These are phyloP conservation scores for Beauveria australis DNA, from an alignment of 2,329 filamentous ascomycete species.

Conservation along the genomic window DNA sequence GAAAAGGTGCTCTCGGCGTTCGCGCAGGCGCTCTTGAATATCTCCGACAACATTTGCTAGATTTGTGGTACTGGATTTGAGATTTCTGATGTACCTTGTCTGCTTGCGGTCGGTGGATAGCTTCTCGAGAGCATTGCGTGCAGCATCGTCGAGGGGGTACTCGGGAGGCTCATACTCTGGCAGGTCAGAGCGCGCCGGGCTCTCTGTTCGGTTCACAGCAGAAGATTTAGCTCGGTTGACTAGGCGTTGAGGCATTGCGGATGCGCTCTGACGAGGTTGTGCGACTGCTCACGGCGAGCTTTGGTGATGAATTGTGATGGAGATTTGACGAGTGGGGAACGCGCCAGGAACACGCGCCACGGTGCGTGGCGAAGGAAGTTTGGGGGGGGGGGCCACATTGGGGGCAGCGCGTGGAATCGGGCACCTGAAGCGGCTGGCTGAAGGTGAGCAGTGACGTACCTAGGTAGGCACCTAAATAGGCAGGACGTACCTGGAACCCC, in stretches of 20 bases:
- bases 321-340: not conserved
- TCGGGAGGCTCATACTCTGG: constrained; percentile 43
- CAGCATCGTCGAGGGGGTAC: constrained; percentile 34
- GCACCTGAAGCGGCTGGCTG: too few relatives aligned
- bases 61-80: constrained; percentile 34
- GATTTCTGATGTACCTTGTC: constrained; percentile 36
- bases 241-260: constrained; percentile 26
- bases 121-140: constrained; percentile 32
- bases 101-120: constrained; percentile 34
- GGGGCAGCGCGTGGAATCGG: too few relatives aligned
- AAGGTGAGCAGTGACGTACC: too few relatives aligned
- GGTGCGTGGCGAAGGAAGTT: not conserved
- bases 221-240: constrained; percentile 18
- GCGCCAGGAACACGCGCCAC: constrained; percentile 3
- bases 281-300: not conserved
- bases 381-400: not conserved
- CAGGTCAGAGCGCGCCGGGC: constrained; percentile 23
- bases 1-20: constrained; percentile 27
- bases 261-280: not conserved
- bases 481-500: too few relatives aligned
- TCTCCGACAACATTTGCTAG: constrained; percentile 38
- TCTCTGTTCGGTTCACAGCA: constrained; percentile 11
- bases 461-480: too few relatives aligned
- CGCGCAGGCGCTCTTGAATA: constrained; percentile 39
- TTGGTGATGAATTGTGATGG: not conserved